A percentile compares a stretch with the other conserved stretches of the same genome.
These are phyloP conservation scores for Pisolithus sp. DNA, from an alignment of 768 basidiomycete species.

Conservation along the genomic window DNA sequence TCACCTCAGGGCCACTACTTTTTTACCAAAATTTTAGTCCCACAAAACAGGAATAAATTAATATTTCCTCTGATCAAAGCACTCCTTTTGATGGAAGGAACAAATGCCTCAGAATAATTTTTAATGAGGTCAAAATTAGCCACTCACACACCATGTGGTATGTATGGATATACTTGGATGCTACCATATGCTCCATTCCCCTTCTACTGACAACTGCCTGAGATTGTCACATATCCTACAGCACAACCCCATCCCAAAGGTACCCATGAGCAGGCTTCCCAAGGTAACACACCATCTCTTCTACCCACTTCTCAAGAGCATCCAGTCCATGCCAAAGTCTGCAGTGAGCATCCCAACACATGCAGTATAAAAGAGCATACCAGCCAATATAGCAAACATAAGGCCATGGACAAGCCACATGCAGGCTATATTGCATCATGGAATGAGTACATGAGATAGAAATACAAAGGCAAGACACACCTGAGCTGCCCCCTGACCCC, in stretches of 20 bases:
- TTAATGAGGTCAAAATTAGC: too few species aligned
- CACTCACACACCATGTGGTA: too few species aligned
- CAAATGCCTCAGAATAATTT: too few species aligned
- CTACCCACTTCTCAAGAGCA: slow-evolving; percentile 34
- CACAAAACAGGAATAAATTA: too few species aligned
- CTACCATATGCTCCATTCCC: too few species aligned
- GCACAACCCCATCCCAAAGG: slow-evolving; percentile 46
- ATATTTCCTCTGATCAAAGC: too few species aligned
- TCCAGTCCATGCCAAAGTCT: slow-evolving; percentile 74
- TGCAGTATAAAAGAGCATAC: slow-evolving; percentile 77
- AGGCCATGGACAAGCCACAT: slow-evolving; percentile 59
- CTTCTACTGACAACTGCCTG: too few species aligned
- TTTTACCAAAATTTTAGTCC: too few species aligned
- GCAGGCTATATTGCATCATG: slow-evolving; percentile 27
- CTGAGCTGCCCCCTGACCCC: slow-evolving; percentile 22
- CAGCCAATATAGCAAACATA: slow-evolving; percentile 77
- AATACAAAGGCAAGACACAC: slow-evolving; percentile 14
- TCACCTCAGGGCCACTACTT: too few species aligned
- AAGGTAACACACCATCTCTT: slow-evolving; percentile 46
- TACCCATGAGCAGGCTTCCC: slow-evolving; percentile 54
- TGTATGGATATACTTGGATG: too few species aligned
- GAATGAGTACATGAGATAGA: neutral
- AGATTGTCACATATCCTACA: neutral
- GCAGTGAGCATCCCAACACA: slow-evolving; percentile 85
- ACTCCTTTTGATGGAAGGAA: too few species aligned